A percentile compares a stretch with the other conserved stretches of the same genome.
Evolutionary conservation across 805 yeast species (phyloP).

Genomic region (Saccharomyces eubayanus): DNA sequence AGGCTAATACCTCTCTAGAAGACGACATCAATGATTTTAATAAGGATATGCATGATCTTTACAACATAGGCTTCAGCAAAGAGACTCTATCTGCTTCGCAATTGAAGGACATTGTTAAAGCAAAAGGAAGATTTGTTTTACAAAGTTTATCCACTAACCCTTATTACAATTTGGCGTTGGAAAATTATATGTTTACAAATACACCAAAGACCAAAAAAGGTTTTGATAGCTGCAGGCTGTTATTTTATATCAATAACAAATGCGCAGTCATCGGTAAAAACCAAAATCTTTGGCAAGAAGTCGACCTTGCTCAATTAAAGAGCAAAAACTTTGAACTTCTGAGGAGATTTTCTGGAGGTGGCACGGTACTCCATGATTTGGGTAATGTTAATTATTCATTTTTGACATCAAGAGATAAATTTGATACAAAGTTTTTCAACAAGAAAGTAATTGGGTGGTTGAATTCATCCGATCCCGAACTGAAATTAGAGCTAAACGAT

Average conservation of each 20-base stretch:
- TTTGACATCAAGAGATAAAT: conserved; percentile 58
- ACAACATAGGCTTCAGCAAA: conserved; percentile 11
- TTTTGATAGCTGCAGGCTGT: conserved; percentile 42
- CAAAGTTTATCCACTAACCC: conserved; percentile 49
- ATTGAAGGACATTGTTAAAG: conserved; percentile 19
- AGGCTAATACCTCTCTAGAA: conserved; percentile 2
- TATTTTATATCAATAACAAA: conserved; percentile 69
- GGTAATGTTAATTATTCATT: conserved; percentile 86
- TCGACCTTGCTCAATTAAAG: conserved; percentile 49
- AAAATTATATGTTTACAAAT: conserved; percentile 61
- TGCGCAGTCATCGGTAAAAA: conserved; percentile 94
- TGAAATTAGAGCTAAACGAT: conserved; percentile 44
- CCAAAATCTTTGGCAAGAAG: conserved; percentile 90
- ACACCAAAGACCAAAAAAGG: conserved; percentile 40
- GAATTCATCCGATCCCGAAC: conserved; percentile 4
- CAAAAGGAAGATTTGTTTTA: conserved; percentile 54
- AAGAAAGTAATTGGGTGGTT: conserved; percentile 36
- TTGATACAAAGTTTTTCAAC: conserved; percentile 52
- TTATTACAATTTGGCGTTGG: conserved; percentile 68
- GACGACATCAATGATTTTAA: conserved; percentile 31
- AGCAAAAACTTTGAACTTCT: conserved; percentile 52
- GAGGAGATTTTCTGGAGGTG: conserved; percentile 87
- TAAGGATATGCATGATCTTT: conserved; percentile 27
- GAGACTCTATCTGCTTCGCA: conserved; percentile 10
- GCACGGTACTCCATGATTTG: conserved; percentile 88